phyloP scores from a whole-genome alignment of 2,329 filamentous ascomycete species.

The Apiospora saccharicola region DNA sequence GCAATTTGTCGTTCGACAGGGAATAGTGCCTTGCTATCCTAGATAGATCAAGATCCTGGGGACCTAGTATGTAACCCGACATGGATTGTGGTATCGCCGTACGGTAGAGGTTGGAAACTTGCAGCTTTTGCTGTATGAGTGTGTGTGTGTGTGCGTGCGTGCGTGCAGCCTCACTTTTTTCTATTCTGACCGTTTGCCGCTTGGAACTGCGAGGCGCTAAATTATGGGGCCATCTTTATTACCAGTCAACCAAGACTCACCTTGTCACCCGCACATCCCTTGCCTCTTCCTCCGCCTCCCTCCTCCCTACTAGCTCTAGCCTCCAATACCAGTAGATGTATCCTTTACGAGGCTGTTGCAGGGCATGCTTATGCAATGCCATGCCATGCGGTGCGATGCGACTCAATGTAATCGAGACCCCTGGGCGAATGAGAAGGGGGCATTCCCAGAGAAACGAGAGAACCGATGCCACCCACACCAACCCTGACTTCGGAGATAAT shows the following conservation, averaged over 20 bases:
- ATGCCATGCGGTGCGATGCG: slow-evolving; percentile 24
- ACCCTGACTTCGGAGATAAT: slow-evolving; percentile 39
- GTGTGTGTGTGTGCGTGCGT: neutral
- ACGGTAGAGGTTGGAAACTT: neutral
- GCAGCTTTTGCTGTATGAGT: neutral
- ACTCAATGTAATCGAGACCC: slow-evolving; percentile 12
- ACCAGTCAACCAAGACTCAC: neutral
- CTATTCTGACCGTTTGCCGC: slow-evolving; percentile 5
- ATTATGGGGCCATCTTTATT: slow-evolving; percentile 4
- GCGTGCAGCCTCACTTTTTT: slow-evolving; percentile 16
- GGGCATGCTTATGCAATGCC: slow-evolving; percentile 35
- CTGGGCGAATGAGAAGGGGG: slow-evolving; percentile 15
- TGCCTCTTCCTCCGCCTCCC: slow-evolving; percentile 32
- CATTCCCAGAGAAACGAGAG: neutral
- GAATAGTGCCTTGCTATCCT: slow-evolving; percentile 5
- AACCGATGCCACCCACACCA: slow-evolving; percentile 24
- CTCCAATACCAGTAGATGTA: slow-evolving; percentile 18
- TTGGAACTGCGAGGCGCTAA: slow-evolving; percentile 18
- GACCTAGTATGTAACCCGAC: slow-evolving; percentile 15
- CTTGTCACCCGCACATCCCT: neutral
- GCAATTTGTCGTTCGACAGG: slow-evolving; percentile 27
- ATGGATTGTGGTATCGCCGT: neutral
- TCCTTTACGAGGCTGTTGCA: slow-evolving; percentile 46
- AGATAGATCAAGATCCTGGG: slow-evolving; percentile 22
- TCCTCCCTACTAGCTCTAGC: neutral